A percentile compares a stretch with the other conserved stretches of the same genome.
Evolutionary conservation across 495 filamentous ascomycete species (phyloP).

Genomic region (Penicillium pulvis): DNA sequence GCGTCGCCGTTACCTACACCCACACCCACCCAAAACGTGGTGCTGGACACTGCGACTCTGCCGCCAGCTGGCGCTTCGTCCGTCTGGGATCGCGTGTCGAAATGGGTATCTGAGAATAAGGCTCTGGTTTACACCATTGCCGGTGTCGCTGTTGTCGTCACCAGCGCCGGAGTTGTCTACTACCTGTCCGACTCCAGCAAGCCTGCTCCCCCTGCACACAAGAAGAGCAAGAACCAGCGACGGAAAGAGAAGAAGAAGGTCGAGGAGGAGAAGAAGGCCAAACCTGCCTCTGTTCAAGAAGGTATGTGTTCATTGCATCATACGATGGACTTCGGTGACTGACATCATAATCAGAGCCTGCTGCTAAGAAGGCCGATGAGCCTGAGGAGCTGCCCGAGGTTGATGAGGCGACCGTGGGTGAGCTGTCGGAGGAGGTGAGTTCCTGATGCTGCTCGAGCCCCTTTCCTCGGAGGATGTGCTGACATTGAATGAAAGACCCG

Average conservation of each 20-base stretch:
- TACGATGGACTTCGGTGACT: slow-evolving; percentile 22
- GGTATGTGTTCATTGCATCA: slow-evolving; percentile 31
- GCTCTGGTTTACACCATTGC: slow-evolving; percentile 93
- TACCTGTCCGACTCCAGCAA: slow-evolving; percentile 63
- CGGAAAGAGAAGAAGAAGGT: slow-evolving; percentile 66
- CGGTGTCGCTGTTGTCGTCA: slow-evolving; percentile 88
- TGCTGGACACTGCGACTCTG: slow-evolving; percentile 53
- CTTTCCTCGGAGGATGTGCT: slow-evolving; percentile 4
- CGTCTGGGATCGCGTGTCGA: slow-evolving; percentile 84
- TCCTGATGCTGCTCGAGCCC: not conserved
- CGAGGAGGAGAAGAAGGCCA: slow-evolving; percentile 66
- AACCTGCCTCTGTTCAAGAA: slow-evolving; percentile 45
- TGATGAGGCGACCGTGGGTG: slow-evolving; percentile 71
- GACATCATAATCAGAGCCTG: slow-evolving; percentile 37
- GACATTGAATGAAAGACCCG: slow-evolving; percentile 42
- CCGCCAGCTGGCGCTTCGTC: slow-evolving; percentile 61
- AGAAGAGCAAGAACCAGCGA: slow-evolving; percentile 66
- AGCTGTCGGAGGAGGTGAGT: slow-evolving; percentile 67
- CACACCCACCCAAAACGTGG: slow-evolving; percentile 42
- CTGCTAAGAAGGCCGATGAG: slow-evolving; percentile 60
- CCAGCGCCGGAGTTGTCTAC: slow-evolving; percentile 87
- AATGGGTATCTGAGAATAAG: slow-evolving; percentile 95
- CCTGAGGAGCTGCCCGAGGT: slow-evolving; percentile 83
- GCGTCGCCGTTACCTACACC: slow-evolving; percentile 42
- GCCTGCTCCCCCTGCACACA: slow-evolving; percentile 34